phyloP scores from a whole-genome alignment of 352 stramenopile species.

The Thraustochytrium striatum region DNA sequence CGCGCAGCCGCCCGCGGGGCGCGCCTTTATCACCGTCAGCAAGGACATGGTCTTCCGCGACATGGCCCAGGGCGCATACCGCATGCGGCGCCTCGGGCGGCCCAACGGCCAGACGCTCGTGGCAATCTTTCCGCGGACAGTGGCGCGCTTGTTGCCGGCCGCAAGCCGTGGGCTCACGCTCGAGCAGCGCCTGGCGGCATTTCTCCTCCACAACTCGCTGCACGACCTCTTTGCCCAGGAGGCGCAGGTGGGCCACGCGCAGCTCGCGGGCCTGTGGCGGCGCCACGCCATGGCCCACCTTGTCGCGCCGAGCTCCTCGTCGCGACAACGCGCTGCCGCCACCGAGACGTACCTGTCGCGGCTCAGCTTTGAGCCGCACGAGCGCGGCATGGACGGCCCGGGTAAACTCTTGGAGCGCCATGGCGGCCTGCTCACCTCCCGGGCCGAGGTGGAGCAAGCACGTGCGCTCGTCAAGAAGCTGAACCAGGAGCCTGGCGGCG shows the following conservation, averaged over 20 bases:
- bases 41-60: conserved; percentile 87
- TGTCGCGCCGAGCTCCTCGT: background rate
- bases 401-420: background rate
- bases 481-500: background rate
- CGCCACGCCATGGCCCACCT: background rate
- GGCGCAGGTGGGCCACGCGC: background rate
- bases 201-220: background rate
- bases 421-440: background rate
- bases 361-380: background rate
- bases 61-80: conserved; percentile 77
- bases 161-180: background rate
- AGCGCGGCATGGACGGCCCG: background rate
- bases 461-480: background rate
- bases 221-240: background rate
- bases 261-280: background rate
- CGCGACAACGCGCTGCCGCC: background rate
- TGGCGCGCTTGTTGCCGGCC: conserved; percentile 55
- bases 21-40: conserved; percentile 73
- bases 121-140: conserved; percentile 75
- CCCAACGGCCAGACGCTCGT: conserved; percentile 77
- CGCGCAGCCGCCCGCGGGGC: conserved; percentile 73
- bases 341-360: background rate
- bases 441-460: background rate
- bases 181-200: background rate
- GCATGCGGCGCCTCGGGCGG: conserved; percentile 78